Base-by-base conservation (phyloP, 306 rosid genomes). In the Vicia sativa region DNA sequence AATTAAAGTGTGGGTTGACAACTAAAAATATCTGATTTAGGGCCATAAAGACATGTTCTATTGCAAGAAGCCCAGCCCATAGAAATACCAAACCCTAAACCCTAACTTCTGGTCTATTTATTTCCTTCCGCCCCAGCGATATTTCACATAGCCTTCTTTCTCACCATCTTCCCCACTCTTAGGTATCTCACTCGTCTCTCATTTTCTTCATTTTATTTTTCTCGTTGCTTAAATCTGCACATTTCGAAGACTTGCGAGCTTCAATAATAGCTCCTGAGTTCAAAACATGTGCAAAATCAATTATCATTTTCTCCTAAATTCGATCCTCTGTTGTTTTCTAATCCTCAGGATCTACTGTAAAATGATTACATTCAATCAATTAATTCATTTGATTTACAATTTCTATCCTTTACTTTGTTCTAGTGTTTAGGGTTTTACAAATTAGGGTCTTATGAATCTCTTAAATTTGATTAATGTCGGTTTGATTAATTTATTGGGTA, bases 161-260 rank as follows among this genome's bases (percentile, higher is more conserved):
- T 37, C 70, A 21, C 15, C 12, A 42, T 62, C 60, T 9, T n/a
- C 2, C 6, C 55, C 79, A 25, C 1, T 1, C 57, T 1, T 21
- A 65, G 80, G 80, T 79, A 43, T 5, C 8, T n/a, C 12, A 41
- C 7, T 21, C 7, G 6, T 3, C 5, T 41, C 26, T 2, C 3
- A 9, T 23, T 37, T 14, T 14, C 37, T 9, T 2, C 13, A 2
- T 16, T 28, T 55, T 5, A 0, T 43, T 6, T 34, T 34, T 7
- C 38, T 34, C 9, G 7, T 9, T 29, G 18, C 18, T 49, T 16
- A 6, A 1, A 12, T 2, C 5, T 11, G 78, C 92, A 82, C 92
- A 77, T 81, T 77, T 92, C 98, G 98, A 89, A 92, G 98, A 89
- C 85, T 86, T 79, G 19, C 75, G 71, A 74, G 80, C 60, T 74